Base-by-base conservation (phyloP, 208 protist genomes). In the Wallacemonas rigidus region DNA sequence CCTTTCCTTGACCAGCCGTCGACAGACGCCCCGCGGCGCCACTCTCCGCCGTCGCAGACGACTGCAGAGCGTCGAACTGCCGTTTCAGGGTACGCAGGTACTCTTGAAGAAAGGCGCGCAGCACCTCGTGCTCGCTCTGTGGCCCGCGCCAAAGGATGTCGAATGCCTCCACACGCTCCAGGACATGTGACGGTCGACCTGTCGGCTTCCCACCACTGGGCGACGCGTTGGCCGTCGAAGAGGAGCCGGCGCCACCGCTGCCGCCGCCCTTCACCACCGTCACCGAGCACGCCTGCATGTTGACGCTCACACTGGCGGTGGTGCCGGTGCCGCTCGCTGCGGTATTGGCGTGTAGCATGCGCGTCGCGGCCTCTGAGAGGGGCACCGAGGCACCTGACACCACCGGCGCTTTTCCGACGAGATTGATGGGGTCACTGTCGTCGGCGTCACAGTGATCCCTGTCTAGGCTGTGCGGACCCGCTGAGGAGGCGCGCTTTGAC, bases 91-190 rank as follows among this genome's bases (percentile, higher is more conserved):
- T 50, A 26, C 60, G 39, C 8, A 78, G 26, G 71, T 80, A 84
- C 45, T 90, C 82, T 26, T 90, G 75, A 8, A 90, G 74, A 26
- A 84, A 67, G 44, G 76, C 72, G 50, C 80, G 77, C 69, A 90
- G 72, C 40, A 85, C 45, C 65, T 77, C 69, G 56, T 90, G 77
- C 51, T 90, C 86, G 2, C 77, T 79, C 44, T 72, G 71, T 2
- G 67, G 40, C 2, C 82, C 82, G 54, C 73, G 71, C 80, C 82
- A 90, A 5, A 90, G 77, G n/a, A 90, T 79, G 62, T 90, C 86
- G 43, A 86, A 77, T 1, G 74, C 70, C 45, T 78, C 75, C 41
- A 89, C 77, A 5, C 67, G 69, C 55, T 74, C 69, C 41, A 74
- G 69, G 5, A 74, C 14, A 47, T 74, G 69, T 17, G 11, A 41